Percentiles rank a stretch among this genome's conserved stretches.
These are phyloP conservation scores for Penicillium brevicompactum DNA, from an alignment of 2,329 filamentous ascomycete genomes.

Conservation along the genomic window DNA sequence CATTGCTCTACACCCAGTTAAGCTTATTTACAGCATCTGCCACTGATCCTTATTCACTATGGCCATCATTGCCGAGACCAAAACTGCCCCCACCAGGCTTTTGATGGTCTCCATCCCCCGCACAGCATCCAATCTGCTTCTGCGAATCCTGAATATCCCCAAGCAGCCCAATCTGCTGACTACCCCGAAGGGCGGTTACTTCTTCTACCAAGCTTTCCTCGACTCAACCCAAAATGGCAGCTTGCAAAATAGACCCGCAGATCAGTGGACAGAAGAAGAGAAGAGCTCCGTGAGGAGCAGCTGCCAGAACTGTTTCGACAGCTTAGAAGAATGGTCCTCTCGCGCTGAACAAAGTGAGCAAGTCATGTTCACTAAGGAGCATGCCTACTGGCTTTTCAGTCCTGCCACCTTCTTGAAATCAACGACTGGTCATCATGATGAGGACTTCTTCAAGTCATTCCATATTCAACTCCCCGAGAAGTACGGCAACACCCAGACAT, in stretches of 20 bases:
- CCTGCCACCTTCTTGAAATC: conserved; percentile 22
- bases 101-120: conserved; percentile 19
- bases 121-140: conserved; percentile 23
- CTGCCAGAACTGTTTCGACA: conserved; percentile 32
- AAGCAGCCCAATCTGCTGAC: conserved; percentile 19
- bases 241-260: conserved; percentile 18
- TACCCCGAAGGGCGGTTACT: conserved; percentile 19
- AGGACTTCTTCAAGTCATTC: conserved; percentile 15
- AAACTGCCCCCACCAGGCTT: conserved; percentile 5
- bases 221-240: conserved; percentile 11
- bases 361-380: conserved; percentile 41
- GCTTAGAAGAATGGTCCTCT: conserved; percentile 25
- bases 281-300: conserved; percentile 19
- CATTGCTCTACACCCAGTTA: conserved; percentile 13
- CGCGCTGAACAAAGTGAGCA: conserved; percentile 28
- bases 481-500: conserved; percentile 19
- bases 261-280: conserved; percentile 31
- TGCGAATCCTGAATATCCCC: conserved; percentile 19
- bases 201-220: conserved; percentile 16
- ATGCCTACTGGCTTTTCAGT: conserved; percentile 32
- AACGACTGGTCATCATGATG: conserved; percentile 4
- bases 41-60: conserved; percentile 2
- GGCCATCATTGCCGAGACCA: not conserved
- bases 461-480: conserved; percentile 15
- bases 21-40: conserved; percentile 11